Base-by-base conservation (phyloP, 805 yeast genomes). In the Komagataella phaffii region DNA sequence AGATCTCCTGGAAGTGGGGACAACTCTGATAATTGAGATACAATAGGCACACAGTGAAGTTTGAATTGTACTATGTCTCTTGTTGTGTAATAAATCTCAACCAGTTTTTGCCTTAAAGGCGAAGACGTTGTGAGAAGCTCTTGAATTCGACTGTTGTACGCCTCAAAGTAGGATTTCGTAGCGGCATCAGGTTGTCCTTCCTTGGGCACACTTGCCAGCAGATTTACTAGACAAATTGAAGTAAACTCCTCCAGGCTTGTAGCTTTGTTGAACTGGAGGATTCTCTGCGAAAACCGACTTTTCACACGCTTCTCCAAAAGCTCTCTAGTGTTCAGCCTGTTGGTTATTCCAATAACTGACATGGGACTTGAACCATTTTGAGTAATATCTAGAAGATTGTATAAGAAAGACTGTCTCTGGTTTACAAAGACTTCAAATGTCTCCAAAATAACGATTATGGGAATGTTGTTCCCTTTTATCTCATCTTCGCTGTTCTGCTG, bases 221-320 rank as follows among this genome's bases (percentile, higher is more conserved):
- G 60, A 8, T 72, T 66, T 23, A 72, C 63, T 18, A 63, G 60
- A 12, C 80, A 78, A 17, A 79, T 68, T 1, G 63, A 59, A 64
- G 77, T 68, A 57, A 83, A 86, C 12, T 70, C 75, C 1, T 74
- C 78, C 2, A 79, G 58, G 2, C 69, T 63, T 1, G 58, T 56
- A 0, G 82, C 71, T 49, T 80, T 80, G 23, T 77, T 76, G 44
- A 88, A 70, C 17, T 75, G 74, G 21, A 89, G 73, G 2, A 85
- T 66, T 49, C 95, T 69, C 61, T 91, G 96, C 17, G 93, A 82
- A 63, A 90, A 93, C 56, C 99, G 70, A 52, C 95, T 83, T 57
- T 88, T 76, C 0, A 93, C 98, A 59, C 99, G 75, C 61, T 91
- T 93, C 61, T 93, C 99, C 48, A 93, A 69, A 58, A 80, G 72